Evolutionary conservation across 1,284 basidiomycete genomes (phyloP).

Genomic region (Sanghuangporus weigelae): DNA sequence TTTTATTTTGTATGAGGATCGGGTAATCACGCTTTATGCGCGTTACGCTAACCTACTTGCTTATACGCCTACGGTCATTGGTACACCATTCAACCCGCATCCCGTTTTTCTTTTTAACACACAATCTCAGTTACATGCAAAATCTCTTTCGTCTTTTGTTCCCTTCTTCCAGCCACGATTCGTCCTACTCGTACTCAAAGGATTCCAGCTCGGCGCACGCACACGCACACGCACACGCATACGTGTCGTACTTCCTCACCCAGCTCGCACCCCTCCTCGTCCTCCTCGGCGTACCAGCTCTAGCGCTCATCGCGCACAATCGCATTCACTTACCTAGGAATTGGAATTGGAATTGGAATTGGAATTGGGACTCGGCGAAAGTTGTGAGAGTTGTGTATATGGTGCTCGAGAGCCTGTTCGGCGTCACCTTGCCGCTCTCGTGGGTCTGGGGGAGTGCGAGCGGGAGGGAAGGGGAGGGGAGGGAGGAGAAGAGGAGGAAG

Average conservation of each 20-base stretch:
- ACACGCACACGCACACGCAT: not conserved
- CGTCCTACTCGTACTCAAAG: not conserved
- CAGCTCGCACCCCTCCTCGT: conserved; percentile 15
- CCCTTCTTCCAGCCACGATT: not conserved
- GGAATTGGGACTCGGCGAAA: not conserved
- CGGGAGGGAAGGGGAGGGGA: not conserved
- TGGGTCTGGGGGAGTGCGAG: conserved; percentile 9
- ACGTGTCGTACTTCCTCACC: not conserved
- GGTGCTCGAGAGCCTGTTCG: conserved; percentile 10
- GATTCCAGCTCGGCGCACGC: not conserved
- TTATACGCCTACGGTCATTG: not conserved
- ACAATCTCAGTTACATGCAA: not conserved
- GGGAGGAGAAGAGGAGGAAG: conserved; percentile 14
- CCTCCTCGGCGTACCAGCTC: conserved; percentile 10
- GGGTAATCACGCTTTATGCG: no score
- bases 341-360: not conserved
- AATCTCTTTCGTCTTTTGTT: not conserved
- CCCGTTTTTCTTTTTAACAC: not conserved
- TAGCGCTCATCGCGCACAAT: conserved; percentile 12
- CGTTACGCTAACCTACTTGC: no score
- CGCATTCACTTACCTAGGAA: not conserved
- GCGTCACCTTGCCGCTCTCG: not conserved
- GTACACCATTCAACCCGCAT: no score
- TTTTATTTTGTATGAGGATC: no score
- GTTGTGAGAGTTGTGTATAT: not conserved